phyloP scores from a whole-genome alignment of 2,329 filamentous ascomycete genomes.

The Epichloe hybrida region DNA sequence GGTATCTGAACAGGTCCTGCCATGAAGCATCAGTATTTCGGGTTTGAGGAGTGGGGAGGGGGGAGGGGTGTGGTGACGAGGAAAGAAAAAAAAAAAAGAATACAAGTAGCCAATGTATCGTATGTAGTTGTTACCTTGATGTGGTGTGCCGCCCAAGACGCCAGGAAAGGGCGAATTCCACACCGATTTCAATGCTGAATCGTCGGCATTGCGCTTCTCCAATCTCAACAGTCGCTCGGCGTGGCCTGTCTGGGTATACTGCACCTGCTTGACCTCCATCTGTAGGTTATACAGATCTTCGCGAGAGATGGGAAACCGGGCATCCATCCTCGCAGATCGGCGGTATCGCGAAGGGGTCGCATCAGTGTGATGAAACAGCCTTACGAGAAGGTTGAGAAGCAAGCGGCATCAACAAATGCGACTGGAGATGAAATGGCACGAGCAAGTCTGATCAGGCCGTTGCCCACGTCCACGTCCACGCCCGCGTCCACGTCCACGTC shows the following conservation, averaged over 20 bases:
- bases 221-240: conserved; percentile 47
- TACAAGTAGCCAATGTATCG: background rate
- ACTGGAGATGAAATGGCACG: background rate
- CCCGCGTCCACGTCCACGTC: too few species aligned
- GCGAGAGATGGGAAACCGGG: conserved; percentile 43
- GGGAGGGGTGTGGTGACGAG: background rate
- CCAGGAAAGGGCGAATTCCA: conserved; percentile 94
- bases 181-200: conserved; percentile 63
- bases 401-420: background rate
- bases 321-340: conserved; percentile 41
- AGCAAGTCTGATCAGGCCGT: too few species aligned
- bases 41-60: background rate
- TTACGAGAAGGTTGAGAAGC: background rate
- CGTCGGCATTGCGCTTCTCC: conserved; percentile 54
- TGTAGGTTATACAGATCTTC: conserved; percentile 56
- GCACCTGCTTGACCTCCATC: conserved; percentile 57
- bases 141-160: conserved; percentile 66
- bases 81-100: too few species aligned
- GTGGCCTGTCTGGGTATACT: conserved; percentile 48
- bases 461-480: too few species aligned
- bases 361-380: background rate
- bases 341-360: background rate
- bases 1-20: conserved; percentile 68
- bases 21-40: background rate
- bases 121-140: conserved; percentile 55